Evolutionary conservation across 495 filamentous ascomycete species (phyloP).

Genomic region (Trypethelium eluteriae): DNA sequence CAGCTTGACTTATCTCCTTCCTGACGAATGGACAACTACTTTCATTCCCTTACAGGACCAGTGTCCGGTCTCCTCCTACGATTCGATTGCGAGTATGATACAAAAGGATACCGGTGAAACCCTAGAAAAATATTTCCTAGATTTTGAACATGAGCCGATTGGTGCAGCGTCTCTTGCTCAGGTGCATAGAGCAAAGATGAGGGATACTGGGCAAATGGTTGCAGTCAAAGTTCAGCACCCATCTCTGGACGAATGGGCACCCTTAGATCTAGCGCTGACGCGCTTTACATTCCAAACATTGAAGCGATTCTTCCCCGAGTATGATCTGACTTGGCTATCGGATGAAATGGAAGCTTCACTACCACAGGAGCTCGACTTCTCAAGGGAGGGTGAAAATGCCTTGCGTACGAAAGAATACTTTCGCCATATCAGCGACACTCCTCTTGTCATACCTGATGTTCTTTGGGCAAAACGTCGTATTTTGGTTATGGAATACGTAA

Average conservation of each 20-base stretch:
- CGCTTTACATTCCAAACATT: conserved; percentile 81
- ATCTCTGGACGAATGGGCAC: conserved; percentile 80
- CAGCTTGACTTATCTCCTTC: conserved; percentile 93
- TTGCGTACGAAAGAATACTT: conserved; percentile 72
- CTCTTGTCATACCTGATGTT: conserved; percentile 83
- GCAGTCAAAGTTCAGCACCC: conserved; percentile 98
- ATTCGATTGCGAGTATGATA: conserved; percentile 83
- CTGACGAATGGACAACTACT: conserved; percentile 87
- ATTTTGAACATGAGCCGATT: conserved; percentile 71
- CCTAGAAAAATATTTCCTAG: conserved; percentile 74
- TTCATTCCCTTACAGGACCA: conserved; percentile 95
- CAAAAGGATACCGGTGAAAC: conserved; percentile 68
- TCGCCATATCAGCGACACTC: conserved; percentile 54
- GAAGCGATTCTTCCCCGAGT: conserved; percentile 91
- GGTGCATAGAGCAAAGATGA: conserved; percentile 83
- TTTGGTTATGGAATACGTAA: conserved; percentile 89
- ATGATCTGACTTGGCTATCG: conserved; percentile 92
- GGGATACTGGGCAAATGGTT: conserved; percentile 78
- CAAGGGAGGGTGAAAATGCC: conserved; percentile 81
- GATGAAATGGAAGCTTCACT: conserved; percentile 86
- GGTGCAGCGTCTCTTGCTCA: conserved; percentile 93
- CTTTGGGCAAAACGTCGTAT: conserved; percentile 85
- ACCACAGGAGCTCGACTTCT: conserved; percentile 86
- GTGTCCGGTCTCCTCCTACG: conserved; percentile 86
- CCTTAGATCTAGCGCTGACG: conserved; percentile 79